Evolutionary conservation across 345 rosid genomes (phyloP).

Genomic region (Litchi chinensis): DNA sequence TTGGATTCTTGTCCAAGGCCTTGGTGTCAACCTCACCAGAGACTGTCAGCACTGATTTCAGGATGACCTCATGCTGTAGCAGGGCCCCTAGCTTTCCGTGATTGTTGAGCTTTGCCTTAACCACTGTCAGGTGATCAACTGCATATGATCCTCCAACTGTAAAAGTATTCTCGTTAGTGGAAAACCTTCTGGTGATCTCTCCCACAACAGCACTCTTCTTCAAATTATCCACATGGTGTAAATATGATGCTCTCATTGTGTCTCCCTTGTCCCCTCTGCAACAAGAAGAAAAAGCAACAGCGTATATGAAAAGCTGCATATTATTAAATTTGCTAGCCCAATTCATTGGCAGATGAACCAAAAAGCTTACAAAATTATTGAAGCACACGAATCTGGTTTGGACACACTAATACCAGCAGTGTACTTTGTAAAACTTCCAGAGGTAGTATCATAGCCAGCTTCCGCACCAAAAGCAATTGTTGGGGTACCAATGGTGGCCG

Average conservation of each 20-base stretch:
- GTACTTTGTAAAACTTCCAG: slow-evolving; percentile 74
- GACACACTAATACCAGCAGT: slow-evolving; percentile 75
- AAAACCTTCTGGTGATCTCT: slow-evolving; percentile 80
- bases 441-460: slow-evolving; percentile 76
- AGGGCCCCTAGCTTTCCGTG: slow-evolving; percentile 80
- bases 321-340: neutral
- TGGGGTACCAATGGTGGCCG: slow-evolving; percentile 86
- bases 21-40: slow-evolving; percentile 89
- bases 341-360: neutral
- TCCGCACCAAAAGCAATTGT: slow-evolving; percentile 89
- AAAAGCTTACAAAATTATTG: slow-evolving; percentile 69
- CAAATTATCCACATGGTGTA: slow-evolving; percentile 64
- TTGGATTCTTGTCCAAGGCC: slow-evolving; percentile 76
- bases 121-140: slow-evolving; percentile 65
- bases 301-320: neutral
- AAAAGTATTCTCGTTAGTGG: slow-evolving; percentile 83
- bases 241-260: slow-evolving; percentile 69
- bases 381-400: slow-evolving; percentile 75
- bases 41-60: slow-evolving; percentile 70
- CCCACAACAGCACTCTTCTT: slow-evolving; percentile 72
- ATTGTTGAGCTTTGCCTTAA: slow-evolving; percentile 88
- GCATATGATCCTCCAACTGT: slow-evolving; percentile 82
- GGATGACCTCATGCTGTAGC: slow-evolving; percentile 84
- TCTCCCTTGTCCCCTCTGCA: slow-evolving; percentile 93
- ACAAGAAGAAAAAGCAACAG: neutral